Base-by-base conservation (phyloP, 2,329 filamentous ascomycete genomes). In the Pyrenophora teres region DNA sequence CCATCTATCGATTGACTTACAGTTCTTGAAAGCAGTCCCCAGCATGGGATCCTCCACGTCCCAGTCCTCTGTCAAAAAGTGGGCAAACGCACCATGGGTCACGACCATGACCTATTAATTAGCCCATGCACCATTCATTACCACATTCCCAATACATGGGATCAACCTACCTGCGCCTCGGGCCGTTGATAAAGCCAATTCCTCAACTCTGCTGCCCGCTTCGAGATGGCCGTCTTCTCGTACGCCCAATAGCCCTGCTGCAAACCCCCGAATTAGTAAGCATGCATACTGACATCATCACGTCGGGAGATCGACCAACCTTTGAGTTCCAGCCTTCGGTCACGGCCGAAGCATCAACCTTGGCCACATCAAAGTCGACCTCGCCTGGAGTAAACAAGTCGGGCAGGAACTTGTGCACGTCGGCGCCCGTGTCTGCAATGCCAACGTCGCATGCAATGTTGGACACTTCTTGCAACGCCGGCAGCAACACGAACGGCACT, bases 51-150 rank as follows among this genome's bases (percentile, higher is more conserved):
- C 63, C 10, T 52, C 59, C 10, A 67, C 66, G 35, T 68, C 58
- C 84, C 87, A 95, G 65, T 96, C 91, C 60, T 92, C 84, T 0
- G 90, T 94, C 57, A 96, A 76, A 65, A 90, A 95, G 71, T 96
- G 92, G 64, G 96, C 70, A 62, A 92, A 89, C 1, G 88, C 89
- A 1, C 92, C 92, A 65, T 96, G 92, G 3, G 90, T 88, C 6
- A 95, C 90, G 2, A 92, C 80, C 0, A 87, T 84, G 23, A 96
- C 83, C 62, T 93, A 83, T 65, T 58, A 65, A 62, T 75, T 76
- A 56, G 55, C 27, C 31, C 15, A 15, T 30, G 15, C 15, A 15
- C 15, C 15, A 1, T 15, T 15, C 18, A 9, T 18, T 7, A 2
- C 6, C 41, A 40, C 32, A 13, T 4, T 8, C 9, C 8, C n/a